Conservation (phyloP, 495 filamentous ascomycete genomes). For the Aspergillus kassunensis region DNA sequence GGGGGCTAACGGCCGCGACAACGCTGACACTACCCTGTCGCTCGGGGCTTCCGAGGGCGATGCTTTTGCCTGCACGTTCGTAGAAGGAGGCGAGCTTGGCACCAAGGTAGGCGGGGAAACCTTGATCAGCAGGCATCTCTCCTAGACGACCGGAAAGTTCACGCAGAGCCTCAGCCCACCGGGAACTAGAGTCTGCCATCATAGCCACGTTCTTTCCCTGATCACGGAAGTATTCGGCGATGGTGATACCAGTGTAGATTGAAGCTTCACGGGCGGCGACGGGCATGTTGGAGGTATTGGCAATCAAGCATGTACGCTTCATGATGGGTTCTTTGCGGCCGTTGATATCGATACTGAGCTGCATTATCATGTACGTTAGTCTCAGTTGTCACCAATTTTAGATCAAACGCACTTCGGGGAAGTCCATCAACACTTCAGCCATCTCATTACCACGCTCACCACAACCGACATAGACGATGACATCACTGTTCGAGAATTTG, state of each 20-base stretch:
- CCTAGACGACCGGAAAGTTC: slow-evolving; percentile 98
- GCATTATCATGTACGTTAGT: slow-evolving; percentile 5
- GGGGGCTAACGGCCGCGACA: slow-evolving; percentile 94
- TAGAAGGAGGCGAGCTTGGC: slow-evolving; percentile 98
- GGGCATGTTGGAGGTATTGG: slow-evolving; percentile 99
- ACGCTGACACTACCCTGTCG: slow-evolving; percentile 92
- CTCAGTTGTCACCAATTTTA: too few relatives aligned
- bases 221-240: slow-evolving; percentile 98
- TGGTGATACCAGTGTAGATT: slow-evolving; percentile 98
- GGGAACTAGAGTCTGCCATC: slow-evolving; percentile 99
- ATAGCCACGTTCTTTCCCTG: slow-evolving; percentile 97
- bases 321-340: slow-evolving; percentile 98
- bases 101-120: slow-evolving; percentile 96
- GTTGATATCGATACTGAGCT: slow-evolving; percentile 84
- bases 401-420: slow-evolving; percentile 74
- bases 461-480: slow-evolving; percentile 98
- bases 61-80: slow-evolving; percentile 89
- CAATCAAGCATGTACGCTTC: slow-evolving; percentile 98
- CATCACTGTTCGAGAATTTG: slow-evolving; percentile 99
- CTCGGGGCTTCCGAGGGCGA: slow-evolving; percentile 80
- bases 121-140: slow-evolving; percentile 99
- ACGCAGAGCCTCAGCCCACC: slow-evolving; percentile 97
- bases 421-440: slow-evolving; percentile 99
- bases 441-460: slow-evolving; percentile 99
- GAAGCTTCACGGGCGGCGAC: slow-evolving; percentile 98